Percentiles rank a stretch among this genome's conserved stretches.
phyloP scores from a whole-genome alignment of 371 early-diverging fungal species.

The Zancudomyces culisetae region DNA sequence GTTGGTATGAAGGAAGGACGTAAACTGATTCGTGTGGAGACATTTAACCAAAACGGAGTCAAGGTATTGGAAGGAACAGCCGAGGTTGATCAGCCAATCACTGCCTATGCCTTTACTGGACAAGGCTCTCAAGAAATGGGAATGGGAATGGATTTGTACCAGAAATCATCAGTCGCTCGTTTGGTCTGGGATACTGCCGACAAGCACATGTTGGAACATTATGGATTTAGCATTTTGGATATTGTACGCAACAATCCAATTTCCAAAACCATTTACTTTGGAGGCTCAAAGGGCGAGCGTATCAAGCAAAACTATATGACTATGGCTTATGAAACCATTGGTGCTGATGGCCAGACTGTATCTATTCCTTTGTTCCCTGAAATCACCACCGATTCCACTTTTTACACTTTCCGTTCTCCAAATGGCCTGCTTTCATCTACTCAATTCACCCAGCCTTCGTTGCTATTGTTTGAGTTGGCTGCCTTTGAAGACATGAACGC shows the following conservation, averaged over 20 bases:
- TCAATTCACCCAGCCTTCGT: slow-evolving; percentile 88
- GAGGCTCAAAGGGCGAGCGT: slow-evolving; percentile 72
- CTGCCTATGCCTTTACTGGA: slow-evolving; percentile 87
- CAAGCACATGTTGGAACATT: slow-evolving; percentile 61
- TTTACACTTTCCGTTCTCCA: slow-evolving; percentile 79
- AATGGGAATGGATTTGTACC: slow-evolving; percentile 94
- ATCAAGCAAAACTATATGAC: slow-evolving; percentile 77
- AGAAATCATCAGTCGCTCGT: slow-evolving; percentile 60
- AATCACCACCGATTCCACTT: slow-evolving; percentile 58
- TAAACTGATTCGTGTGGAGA: slow-evolving; percentile 85
- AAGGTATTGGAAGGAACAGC: slow-evolving; percentile 82
- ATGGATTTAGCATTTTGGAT: slow-evolving; percentile 80
- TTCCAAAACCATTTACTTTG: slow-evolving; percentile 81
- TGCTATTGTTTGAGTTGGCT: slow-evolving; percentile 84
- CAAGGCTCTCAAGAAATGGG: slow-evolving; percentile 91
- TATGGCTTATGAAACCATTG: slow-evolving; percentile 77
- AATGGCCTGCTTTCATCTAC: slow-evolving; percentile 83
- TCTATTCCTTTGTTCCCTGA: slow-evolving; percentile 77
- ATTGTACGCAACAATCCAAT: slow-evolving; percentile 86
- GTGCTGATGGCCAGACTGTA: slow-evolving; percentile 44
- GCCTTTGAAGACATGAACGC: slow-evolving; percentile 81
- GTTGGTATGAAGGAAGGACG: slow-evolving; percentile 92
- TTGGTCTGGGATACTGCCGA: slow-evolving; percentile 90
- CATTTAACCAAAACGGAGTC: slow-evolving; percentile 66
- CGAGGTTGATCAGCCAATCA: slow-evolving; percentile 80